Conservation (phyloP, 2,329 filamentous ascomycete genomes). For the Bipolaris cookei region DNA sequence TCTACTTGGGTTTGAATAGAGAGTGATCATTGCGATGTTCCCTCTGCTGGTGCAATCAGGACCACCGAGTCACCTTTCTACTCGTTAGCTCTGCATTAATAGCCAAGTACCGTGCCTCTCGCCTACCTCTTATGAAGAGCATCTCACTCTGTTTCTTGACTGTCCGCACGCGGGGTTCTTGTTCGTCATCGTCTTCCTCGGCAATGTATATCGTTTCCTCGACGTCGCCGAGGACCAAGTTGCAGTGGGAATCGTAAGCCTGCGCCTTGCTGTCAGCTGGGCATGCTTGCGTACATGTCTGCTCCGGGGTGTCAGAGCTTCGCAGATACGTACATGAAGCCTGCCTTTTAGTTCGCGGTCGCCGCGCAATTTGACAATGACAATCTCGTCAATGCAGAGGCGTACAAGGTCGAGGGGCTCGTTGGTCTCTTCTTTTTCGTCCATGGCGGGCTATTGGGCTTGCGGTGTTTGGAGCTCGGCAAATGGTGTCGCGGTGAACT, state of each 20-base stretch:
- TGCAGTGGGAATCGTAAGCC: slow-evolving; percentile 99
- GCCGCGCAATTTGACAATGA: slow-evolving; percentile 95
- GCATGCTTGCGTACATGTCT: neutral
- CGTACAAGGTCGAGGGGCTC: slow-evolving; percentile 97
- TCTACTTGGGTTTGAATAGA: slow-evolving; percentile 9
- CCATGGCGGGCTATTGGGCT: slow-evolving; percentile 64
- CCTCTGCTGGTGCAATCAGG: slow-evolving; percentile 53
- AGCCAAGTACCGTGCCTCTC: neutral
- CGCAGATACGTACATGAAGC: slow-evolving; percentile 71
- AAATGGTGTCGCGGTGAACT: slow-evolving; percentile 20
- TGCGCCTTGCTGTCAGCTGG: slow-evolving; percentile 50
- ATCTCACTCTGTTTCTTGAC: slow-evolving; percentile 98
- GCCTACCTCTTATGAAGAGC: slow-evolving; percentile 90
- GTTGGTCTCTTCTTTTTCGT: slow-evolving; percentile 78
- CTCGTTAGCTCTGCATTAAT: slow-evolving; percentile 5
- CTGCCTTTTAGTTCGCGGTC: slow-evolving; percentile 95
- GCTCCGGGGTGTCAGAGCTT: neutral
- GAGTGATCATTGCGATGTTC: slow-evolving; percentile 34
- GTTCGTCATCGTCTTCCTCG: slow-evolving; percentile 84
- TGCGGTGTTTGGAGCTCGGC: slow-evolving; percentile 17
- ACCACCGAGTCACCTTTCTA: slow-evolving; percentile 57
- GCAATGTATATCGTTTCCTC: slow-evolving; percentile 96
- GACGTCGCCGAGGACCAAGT: slow-evolving; percentile 92
- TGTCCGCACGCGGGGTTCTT: slow-evolving; percentile 65
- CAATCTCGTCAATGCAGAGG: slow-evolving; percentile 90